Evolutionary conservation across 352 stramenopile species (phyloP).

Genomic region (Phytophthora sp.): DNA sequence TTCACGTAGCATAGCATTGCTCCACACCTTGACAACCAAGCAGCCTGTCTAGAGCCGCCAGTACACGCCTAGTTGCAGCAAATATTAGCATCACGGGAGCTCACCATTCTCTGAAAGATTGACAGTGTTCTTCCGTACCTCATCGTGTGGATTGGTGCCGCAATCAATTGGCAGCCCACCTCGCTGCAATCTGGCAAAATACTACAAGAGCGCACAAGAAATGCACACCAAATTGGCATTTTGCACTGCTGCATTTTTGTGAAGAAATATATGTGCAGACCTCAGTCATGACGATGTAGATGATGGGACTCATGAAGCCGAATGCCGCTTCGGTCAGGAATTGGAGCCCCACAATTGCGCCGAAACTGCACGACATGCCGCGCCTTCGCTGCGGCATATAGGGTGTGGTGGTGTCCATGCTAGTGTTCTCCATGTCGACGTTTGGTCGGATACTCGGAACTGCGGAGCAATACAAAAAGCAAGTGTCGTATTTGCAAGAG

Average conservation of each 20-base stretch:
- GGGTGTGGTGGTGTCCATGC: not conserved
- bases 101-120: too few relatives aligned
- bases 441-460: too few relatives aligned
- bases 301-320: slow-evolving; percentile 72
- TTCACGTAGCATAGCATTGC: too few relatives aligned
- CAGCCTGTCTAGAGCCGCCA: slow-evolving; percentile 69
- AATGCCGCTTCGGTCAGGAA: slow-evolving; percentile 70
- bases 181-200: slow-evolving; percentile 73
- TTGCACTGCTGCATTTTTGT: not conserved
- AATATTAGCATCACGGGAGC: too few relatives aligned
- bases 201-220: slow-evolving; percentile 38
- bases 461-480: too few relatives aligned
- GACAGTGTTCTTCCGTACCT: slow-evolving; percentile 28
- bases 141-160: slow-evolving; percentile 47
- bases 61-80: slow-evolving; percentile 47
- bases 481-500: too few relatives aligned
- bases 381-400: slow-evolving; percentile 9
- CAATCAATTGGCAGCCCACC: slow-evolving; percentile 66
- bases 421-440: slow-evolving; percentile 23
- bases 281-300: slow-evolving; percentile 78
- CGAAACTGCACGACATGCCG: slow-evolving; percentile 47
- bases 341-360: slow-evolving; percentile 54
- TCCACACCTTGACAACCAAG: slow-evolving; percentile 67
- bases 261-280: slow-evolving; percentile 23
- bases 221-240: not conserved